Conservation (phyloP, 2,329 filamentous ascomycete genomes). For the Pseudocercospora pini-densiflorae region DNA sequence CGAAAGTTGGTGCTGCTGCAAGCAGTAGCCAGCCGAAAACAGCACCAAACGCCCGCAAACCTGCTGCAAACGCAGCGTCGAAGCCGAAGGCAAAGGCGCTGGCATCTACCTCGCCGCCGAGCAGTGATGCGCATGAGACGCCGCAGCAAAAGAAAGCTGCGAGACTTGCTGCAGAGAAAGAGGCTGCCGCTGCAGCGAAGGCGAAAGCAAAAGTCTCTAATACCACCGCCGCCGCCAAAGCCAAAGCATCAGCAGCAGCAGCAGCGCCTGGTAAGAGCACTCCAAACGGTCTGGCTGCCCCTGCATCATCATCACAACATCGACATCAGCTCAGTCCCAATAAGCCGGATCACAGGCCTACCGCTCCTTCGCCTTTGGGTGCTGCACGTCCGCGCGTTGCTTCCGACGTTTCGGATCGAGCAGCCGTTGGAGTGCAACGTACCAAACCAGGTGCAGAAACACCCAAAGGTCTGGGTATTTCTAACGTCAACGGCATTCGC, state of each 20-base stretch:
- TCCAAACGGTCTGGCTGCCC: conserved; percentile 33
- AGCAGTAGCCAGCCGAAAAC: conserved; percentile 30
- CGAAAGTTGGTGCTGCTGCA: conserved; percentile 18
- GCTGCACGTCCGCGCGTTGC: conserved; percentile 65
- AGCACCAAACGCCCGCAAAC: conserved; percentile 20
- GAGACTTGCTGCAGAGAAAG: conserved; percentile 24
- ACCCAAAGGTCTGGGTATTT: conserved; percentile 48
- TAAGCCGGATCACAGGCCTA: conserved; percentile 56
- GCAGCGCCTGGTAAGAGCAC: conserved; percentile 32
- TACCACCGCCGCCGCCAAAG: conserved; percentile 9
- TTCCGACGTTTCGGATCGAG: conserved; percentile 54
- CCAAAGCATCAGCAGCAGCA: conserved; percentile 1
- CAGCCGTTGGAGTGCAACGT: conserved; percentile 33
- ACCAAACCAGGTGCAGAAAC: conserved; percentile 44
- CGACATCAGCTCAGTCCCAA: conserved; percentile 45
- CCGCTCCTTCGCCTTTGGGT: conserved; percentile 65
- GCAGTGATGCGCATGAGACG: conserved; percentile 31
- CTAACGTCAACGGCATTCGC: conserved; percentile 41
- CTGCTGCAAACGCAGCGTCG: conserved; percentile 21
- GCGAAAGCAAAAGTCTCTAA: conserved; percentile 7
- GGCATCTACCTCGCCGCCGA: conserved; percentile 27
- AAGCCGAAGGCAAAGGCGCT: conserved; percentile 23
- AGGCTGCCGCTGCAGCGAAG: conserved; percentile 1
- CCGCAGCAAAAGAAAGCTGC: conserved; percentile 23
- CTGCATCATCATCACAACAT: conserved; percentile 33